Conservation (phyloP, 305 asterid genomes). For the Euphrasia arctica region DNA sequence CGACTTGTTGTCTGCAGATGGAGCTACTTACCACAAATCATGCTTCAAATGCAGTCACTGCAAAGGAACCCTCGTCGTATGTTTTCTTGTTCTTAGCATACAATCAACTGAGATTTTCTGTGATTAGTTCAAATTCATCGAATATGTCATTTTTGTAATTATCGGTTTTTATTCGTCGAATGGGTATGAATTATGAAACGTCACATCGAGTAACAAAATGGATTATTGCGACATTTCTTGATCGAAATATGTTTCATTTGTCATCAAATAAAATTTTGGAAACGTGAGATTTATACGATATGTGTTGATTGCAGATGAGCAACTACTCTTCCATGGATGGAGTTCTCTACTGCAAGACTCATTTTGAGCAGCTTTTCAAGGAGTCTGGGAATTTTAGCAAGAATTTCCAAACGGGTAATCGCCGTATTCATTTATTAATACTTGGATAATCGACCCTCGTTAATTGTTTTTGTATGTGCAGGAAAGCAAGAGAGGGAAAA, state of each 20-base stretch:
- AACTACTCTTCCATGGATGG: conserved; percentile 99
- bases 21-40: conserved; percentile 64
- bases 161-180: no score
- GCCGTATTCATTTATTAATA: background rate
- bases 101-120: no score
- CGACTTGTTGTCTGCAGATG: conserved; percentile 84
- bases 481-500: conserved; percentile 69
- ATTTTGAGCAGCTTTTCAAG: conserved; percentile 67
- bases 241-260: background rate
- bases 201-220: no score
- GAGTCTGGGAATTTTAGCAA: conserved; percentile 56
- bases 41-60: conserved; percentile 98
- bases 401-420: conserved; percentile 66
- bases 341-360: conserved; percentile 88
- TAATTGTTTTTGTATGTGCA: conserved; percentile 23
- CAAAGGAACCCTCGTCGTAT: conserved; percentile 96
- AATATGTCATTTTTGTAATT: background rate
- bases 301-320: conserved; percentile 62
- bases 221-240: no score
- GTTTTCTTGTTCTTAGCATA: background rate
- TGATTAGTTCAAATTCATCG: background rate
- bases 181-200: no score
- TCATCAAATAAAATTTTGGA: background rate
- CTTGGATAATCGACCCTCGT: background rate
- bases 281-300: background rate